Conservation (phyloP, 2,329 filamentous ascomycete genomes). For the Curvularia hawaiiensis region DNA sequence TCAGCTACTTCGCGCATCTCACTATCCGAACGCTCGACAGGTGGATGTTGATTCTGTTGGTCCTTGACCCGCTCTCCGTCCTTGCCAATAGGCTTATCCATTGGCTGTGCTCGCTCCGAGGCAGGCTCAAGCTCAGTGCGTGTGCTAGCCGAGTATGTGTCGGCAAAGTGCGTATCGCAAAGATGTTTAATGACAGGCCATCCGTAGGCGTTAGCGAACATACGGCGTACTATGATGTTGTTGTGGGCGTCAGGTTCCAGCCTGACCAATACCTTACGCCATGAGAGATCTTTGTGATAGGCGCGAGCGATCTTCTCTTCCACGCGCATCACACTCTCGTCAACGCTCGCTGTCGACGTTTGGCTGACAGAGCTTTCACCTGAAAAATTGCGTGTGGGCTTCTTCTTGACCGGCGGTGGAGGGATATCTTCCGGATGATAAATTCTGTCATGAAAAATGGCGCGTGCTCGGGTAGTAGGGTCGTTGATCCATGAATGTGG, state of each 20-base stretch:
- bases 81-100: conserved; percentile 60
- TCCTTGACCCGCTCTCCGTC: conserved; percentile 70
- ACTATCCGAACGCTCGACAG: conserved; percentile 51
- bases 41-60: conserved; percentile 46
- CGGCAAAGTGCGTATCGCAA: conserved; percentile 91
- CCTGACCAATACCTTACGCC: conserved; percentile 95
- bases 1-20: conserved; percentile 56
- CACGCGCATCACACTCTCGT: conserved; percentile 76
- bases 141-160: conserved; percentile 68
- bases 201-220: conserved; percentile 96
- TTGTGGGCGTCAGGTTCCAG: conserved; percentile 98
- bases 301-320: conserved; percentile 98
- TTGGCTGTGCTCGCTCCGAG: conserved; percentile 70
- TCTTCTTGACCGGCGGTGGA: conserved; percentile 64
- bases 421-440: conserved; percentile 96
- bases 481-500: conserved; percentile 81
- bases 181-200: conserved; percentile 97
- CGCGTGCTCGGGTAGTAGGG: conserved; percentile 77
- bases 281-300: conserved; percentile 88
- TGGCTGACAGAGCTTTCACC: conserved; percentile 40
- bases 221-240: conserved; percentile 94
- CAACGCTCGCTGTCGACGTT: conserved; percentile 34
- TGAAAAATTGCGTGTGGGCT: conserved; percentile 46
- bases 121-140: conserved; percentile 70
- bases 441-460: conserved; percentile 95